Conservation (phyloP, 768 basidiomycete species). For the Mycena vitilis region DNA sequence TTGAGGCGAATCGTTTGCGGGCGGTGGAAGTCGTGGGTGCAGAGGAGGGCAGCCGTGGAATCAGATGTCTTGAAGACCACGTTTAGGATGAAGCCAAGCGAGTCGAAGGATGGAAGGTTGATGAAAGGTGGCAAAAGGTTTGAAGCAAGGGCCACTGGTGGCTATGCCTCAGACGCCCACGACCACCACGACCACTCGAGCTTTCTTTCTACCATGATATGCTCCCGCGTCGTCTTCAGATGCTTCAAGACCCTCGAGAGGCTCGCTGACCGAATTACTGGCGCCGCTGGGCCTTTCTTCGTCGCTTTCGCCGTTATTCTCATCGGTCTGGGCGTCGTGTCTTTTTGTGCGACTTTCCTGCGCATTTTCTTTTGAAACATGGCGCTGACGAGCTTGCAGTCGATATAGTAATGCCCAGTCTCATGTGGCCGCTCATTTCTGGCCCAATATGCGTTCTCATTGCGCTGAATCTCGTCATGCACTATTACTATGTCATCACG, state of each 20-base stretch:
- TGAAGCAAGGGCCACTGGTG: no score
- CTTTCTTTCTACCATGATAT: conserved; percentile 49
- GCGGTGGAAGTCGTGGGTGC: no score
- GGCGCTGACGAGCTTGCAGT: conserved; percentile 58
- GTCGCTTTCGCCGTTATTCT: conserved; percentile 83
- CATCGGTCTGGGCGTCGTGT: conserved; percentile 73
- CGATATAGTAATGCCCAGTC: conserved; percentile 77
- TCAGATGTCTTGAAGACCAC: no score
- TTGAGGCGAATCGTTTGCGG: no score
- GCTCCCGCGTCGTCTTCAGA: conserved; percentile 59
- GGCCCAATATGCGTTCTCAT: conserved; percentile 81
- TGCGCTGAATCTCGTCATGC: conserved; percentile 77
- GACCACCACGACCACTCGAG: no score
- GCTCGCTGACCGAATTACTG: conserved; percentile 82
- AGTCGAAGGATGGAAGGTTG: no score
- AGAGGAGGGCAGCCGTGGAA: no score
- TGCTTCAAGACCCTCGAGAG: conserved; percentile 76
- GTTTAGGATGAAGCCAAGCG: no score
- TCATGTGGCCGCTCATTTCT: conserved; percentile 68
- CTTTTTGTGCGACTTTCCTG: conserved; percentile 76
- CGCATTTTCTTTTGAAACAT: background rate
- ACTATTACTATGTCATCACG: conserved; percentile 90
- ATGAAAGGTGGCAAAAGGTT: no score
- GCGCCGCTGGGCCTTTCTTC: conserved; percentile 93
- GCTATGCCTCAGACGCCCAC: no score